Base-by-base conservation (phyloP, 1,284 basidiomycete genomes). In the Cutaneotrichosporon sp. region DNA sequence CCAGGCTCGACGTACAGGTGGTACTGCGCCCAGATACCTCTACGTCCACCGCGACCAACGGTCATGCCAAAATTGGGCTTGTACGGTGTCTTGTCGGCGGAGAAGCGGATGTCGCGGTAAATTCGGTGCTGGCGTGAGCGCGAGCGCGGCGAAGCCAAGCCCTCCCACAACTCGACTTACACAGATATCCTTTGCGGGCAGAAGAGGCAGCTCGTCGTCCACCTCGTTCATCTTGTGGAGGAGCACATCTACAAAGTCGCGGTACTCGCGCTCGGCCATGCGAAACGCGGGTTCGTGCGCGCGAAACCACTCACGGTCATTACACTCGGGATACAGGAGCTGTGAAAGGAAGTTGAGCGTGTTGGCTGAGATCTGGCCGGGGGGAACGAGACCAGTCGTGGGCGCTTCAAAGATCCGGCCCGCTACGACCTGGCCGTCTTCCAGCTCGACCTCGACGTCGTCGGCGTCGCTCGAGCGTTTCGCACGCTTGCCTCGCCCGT, bases 131-230 rank as follows among this genome's bases (percentile, higher is more conserved):
- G 55, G 1, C 18, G 46, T 41, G 20, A 36, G n/a, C 20, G 10
- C 20, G 14, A 13, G 15, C 21, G 14, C 15, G 17, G n/a, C n/a
- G n/a, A 17, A 33, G 42, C 8, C 17, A 30, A 40, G 18, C 22
- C 12, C 39, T 35, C 8, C 26, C 23, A 12, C 34, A 17, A 8
- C 33, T 3, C 8, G 13, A 46, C 84, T 49, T 48, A 89, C 88
- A 68, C 88, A 84, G 20, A 91, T 79, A 63, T 94, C 91, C 65
- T 88, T 90, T 0, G 88, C 81, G 0, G 91, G 91, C 8, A 94
- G 76, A 22, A 82, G 83, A 0, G 91, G 91, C 1, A 94, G 80
- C 66, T 94, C 83, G 4, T 81, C 75, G 67, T 96, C 91, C 0
- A 83, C 81, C 46, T 84, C 85, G 36, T 80, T 78, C 15, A 93